Evolutionary conservation across 2,329 filamentous ascomycete genomes (phyloP).

Genomic region (Plectosphaerella plurivora): DNA sequence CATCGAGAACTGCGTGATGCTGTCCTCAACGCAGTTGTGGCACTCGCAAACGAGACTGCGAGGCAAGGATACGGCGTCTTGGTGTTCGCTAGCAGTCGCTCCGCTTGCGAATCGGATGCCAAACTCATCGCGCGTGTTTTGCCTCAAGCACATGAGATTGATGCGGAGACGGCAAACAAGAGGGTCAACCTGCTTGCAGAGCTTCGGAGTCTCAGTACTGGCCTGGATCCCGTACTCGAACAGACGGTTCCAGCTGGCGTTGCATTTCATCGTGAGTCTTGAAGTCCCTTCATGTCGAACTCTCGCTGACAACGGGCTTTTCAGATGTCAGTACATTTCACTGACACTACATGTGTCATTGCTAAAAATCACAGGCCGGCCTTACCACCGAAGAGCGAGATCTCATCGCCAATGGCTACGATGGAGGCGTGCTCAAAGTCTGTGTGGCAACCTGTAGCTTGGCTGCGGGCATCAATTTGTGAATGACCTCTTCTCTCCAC

Average conservation of each 20-base stretch:
- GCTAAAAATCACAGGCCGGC: constrained; percentile 44
- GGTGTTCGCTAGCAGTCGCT: constrained; percentile 69
- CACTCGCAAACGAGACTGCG: constrained; percentile 65
- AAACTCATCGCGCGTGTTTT: constrained; percentile 62
- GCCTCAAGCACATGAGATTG: constrained; percentile 43
- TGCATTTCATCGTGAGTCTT: constrained; percentile 65
- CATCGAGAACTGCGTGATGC: constrained; percentile 61
- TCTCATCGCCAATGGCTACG: constrained; percentile 66
- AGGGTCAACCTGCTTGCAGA: constrained; percentile 62
- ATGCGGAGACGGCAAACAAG: constrained; percentile 45
- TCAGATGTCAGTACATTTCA: constrained; percentile 30
- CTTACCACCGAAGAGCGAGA: constrained; percentile 74
- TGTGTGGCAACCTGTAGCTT: constrained; percentile 75
- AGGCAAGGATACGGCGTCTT: constrained; percentile 65
- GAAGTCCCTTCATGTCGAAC: background rate
- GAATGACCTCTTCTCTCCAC: constrained; percentile 6
- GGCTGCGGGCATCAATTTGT: constrained; percentile 77
- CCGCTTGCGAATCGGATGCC: constrained; percentile 65
- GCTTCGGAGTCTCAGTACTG: constrained; percentile 60
- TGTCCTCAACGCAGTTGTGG: constrained; percentile 65
- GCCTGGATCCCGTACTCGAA: constrained; percentile 61
- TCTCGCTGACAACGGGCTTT: background rate
- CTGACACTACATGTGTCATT: background rate
- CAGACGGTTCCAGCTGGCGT: constrained; percentile 63
- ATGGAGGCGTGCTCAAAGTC: constrained; percentile 61